Conservation (phyloP, 176 grass and related monocot genomes). For the Lolium perenne region DNA sequence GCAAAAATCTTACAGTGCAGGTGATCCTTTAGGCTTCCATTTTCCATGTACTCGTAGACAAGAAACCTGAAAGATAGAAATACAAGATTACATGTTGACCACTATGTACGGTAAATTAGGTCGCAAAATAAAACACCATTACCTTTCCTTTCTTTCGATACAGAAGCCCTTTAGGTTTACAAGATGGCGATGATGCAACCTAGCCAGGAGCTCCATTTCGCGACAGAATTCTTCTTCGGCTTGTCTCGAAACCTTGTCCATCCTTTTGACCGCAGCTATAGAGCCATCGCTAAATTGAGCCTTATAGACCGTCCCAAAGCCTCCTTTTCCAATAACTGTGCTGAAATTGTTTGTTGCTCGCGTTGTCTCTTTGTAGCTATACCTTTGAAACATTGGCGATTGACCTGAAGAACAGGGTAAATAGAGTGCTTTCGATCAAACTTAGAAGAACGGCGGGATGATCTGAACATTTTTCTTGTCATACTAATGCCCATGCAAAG, state of each 20-base stretch:
- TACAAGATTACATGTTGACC: not conserved
- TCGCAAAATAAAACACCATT: not conserved
- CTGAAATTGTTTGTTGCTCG: slow-evolving; percentile 82
- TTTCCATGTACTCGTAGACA: slow-evolving; percentile 97
- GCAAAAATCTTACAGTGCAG: slow-evolving; percentile 69
- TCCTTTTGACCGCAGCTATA: slow-evolving; percentile 79
- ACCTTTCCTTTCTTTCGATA: slow-evolving; percentile 92
- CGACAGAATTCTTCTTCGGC: slow-evolving; percentile 95
- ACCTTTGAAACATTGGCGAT: slow-evolving; percentile 87
- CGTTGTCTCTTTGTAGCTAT: slow-evolving; percentile 78
- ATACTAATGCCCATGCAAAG: not conserved
- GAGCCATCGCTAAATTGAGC: slow-evolving; percentile 83
- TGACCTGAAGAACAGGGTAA: slow-evolving; percentile 66
- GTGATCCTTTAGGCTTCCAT: slow-evolving; percentile 97
- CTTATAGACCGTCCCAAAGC: slow-evolving; percentile 95
- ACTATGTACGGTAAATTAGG: not conserved
- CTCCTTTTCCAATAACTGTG: slow-evolving; percentile 91
- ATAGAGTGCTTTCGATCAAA: not conserved
- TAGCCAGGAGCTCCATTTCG: slow-evolving; percentile 96
- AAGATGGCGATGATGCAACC: slow-evolving; percentile 97
- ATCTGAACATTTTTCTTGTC: not conserved
- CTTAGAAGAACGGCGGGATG: not conserved
- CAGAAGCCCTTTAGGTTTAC: slow-evolving; percentile 92
- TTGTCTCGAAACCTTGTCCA: slow-evolving; percentile 95
- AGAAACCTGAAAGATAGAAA: slow-evolving; percentile 71